Conservation (phyloP, 1,284 basidiomycete genomes). For the Naganishia liquefaciens region DNA sequence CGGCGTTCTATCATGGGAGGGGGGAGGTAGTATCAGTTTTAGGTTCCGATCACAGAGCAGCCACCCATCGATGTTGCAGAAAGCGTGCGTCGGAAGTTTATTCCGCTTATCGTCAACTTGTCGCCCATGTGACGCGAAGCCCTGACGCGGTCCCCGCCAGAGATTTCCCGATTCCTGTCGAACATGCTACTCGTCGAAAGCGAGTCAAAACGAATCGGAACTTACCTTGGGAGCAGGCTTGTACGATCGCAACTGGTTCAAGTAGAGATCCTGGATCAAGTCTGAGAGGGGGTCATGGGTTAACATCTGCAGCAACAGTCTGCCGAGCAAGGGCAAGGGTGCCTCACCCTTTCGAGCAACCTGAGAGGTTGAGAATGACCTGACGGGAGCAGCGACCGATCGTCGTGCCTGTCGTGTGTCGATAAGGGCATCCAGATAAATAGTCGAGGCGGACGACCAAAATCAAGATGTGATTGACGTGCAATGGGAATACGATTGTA, state of each 20-base stretch:
- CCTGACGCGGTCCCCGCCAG: neutral
- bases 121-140: too few species aligned
- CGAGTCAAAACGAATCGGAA: slow-evolving; percentile 8
- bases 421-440: neutral
- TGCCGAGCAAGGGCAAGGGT: neutral
- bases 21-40: neutral
- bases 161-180: neutral
- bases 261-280: slow-evolving; percentile 87
- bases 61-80: neutral
- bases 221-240: slow-evolving; percentile 61
- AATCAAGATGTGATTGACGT: neutral
- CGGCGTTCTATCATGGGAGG: slow-evolving; percentile 69
- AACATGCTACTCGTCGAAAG: neutral
- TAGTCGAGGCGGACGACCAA: neutral
- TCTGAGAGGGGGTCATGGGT: slow-evolving; percentile 58
- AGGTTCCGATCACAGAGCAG: neutral
- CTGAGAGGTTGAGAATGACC: slow-evolving; percentile 65
- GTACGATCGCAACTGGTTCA: slow-evolving; percentile 87
- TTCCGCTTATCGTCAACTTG: neutral
- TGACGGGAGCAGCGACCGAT: slow-evolving; percentile 42
- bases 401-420: slow-evolving; percentile 41
- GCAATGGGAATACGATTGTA: neutral
- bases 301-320: too few species aligned
- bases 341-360: slow-evolving; percentile 68
- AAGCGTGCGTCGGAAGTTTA: neutral